phyloP scores from a whole-genome alignment of 106 monocot species.

The Dendrobium huoshanense region DNA sequence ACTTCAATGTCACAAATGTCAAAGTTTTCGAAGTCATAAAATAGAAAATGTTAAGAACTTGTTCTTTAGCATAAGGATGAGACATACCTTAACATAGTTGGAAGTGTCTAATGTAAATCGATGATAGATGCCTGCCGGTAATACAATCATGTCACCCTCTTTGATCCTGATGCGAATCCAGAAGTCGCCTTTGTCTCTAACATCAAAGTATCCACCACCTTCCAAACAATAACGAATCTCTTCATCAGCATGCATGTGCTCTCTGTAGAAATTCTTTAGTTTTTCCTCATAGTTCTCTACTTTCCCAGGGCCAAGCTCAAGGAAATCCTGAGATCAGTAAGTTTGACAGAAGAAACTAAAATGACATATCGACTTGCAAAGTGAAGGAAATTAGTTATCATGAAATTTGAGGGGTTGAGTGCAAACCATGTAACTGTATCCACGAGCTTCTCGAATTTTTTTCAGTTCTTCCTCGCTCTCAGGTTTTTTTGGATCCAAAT shows the following conservation, averaged over 20 bases:
- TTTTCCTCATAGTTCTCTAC: slow-evolving; percentile 69
- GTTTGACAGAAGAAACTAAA: neutral
- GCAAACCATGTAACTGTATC: slow-evolving; percentile 54
- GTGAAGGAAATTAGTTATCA: neutral
- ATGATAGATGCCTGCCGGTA: slow-evolving; percentile 72
- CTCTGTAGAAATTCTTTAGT: slow-evolving; percentile 53
- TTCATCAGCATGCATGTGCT: slow-evolving; percentile 71
- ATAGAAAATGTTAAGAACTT: too few species aligned
- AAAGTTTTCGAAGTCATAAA: too few species aligned
- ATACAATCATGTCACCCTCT: slow-evolving; percentile 61
- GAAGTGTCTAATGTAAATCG: slow-evolving; percentile 55
- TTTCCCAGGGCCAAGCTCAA: slow-evolving; percentile 55
- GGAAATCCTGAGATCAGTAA: slow-evolving; percentile 36
- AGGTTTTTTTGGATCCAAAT: slow-evolving; percentile 41
- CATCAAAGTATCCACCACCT: slow-evolving; percentile 76
- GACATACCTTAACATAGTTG: slow-evolving; percentile 65
- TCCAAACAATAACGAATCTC: slow-evolving; percentile 76
- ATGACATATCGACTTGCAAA: neutral
- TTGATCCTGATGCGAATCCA: slow-evolving; percentile 75
- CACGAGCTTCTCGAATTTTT: slow-evolving; percentile 51
- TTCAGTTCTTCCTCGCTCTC: slow-evolving; percentile 45
- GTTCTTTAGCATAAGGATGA: neutral
- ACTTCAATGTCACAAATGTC: too few species aligned
- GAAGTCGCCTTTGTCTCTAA: slow-evolving; percentile 42
- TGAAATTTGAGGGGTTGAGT: neutral